Conservation (phyloP, 768 basidiomycete species). For the Chiua virens region DNA sequence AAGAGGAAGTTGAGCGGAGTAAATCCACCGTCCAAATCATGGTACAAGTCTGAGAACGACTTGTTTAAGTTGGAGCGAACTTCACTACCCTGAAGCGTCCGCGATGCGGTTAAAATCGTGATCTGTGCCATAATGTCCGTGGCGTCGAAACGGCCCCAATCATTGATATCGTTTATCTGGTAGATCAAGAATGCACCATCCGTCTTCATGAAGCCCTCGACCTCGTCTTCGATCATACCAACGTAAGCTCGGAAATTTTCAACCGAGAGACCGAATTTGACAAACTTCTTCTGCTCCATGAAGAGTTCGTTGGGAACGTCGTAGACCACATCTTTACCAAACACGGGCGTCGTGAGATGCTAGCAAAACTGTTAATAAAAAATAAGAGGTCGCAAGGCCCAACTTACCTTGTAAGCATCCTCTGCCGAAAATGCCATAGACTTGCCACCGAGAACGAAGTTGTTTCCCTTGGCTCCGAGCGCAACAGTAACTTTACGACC, state of each 20-base stretch:
- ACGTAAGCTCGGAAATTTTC: conserved; percentile 89
- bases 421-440: conserved; percentile 91
- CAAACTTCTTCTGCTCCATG: conserved; percentile 99
- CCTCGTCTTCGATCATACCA: conserved; percentile 76
- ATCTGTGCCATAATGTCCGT: conserved; percentile 79
- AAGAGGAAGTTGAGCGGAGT: conserved; percentile 96
- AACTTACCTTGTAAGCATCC: conserved; percentile 86
- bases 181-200: conserved; percentile 63
- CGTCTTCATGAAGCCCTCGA: conserved; percentile 64
- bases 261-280: conserved; percentile 91
- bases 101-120: conserved; percentile 91
- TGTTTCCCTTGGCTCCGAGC: conserved; percentile 88
- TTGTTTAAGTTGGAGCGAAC: conserved; percentile 79
- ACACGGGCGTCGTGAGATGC: conserved; percentile 92
- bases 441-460: conserved; percentile 93
- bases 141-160: conserved; percentile 79
- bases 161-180: conserved; percentile 64
- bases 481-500: conserved; percentile 91
- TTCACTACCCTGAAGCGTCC: conserved; percentile 92
- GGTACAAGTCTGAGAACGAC: conserved; percentile 79
- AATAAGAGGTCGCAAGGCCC: neutral
- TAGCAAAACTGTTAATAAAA: conserved; percentile 31
- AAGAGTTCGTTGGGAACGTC: conserved; percentile 94
- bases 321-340: conserved; percentile 97
- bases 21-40: conserved; percentile 93